Percentiles rank a stretch among this genome's conserved stretches.
These are phyloP conservation scores for Helotiales sp. DNA, from an alignment of 2,329 filamentous ascomycete genomes.

Conservation along the genomic window DNA sequence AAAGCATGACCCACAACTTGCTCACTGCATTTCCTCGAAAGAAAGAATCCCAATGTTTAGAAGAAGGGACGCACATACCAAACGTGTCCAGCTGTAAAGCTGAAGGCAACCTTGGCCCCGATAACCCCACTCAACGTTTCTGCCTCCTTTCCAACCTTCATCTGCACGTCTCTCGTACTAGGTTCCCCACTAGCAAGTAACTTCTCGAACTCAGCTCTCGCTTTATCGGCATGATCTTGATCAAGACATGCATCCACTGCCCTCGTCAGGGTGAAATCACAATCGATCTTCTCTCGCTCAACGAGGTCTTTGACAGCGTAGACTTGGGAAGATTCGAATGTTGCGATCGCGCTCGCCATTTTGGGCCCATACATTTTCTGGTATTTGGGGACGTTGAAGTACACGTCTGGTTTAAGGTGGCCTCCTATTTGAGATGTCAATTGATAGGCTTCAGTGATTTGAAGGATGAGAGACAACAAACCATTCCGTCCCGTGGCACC, in stretches of 20 bases:
- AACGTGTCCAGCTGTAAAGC: constrained; percentile 31
- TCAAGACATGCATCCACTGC: constrained; percentile 7
- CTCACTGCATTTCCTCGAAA: too few species aligned
- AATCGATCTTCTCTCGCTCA: constrained; percentile 11
- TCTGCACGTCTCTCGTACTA: constrained; percentile 7
- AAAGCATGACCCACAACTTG: neutral
- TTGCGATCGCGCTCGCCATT: constrained; percentile 8
- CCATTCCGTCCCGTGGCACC: constrained; percentile 1
- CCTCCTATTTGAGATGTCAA: constrained; percentile 4
- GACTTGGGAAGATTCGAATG: constrained; percentile 8
- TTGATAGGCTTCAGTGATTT: neutral
- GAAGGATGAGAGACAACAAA: neutral
- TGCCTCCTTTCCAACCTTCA: constrained; percentile 2
- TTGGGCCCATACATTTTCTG: constrained; percentile 8
- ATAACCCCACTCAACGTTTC: constrained; percentile 17
- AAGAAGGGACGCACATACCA: constrained; percentile 36
- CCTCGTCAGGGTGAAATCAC: constrained; percentile 9
- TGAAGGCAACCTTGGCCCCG: constrained; percentile 16
- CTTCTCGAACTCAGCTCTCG: constrained; percentile 2
- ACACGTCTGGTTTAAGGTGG: constrained; percentile 12
- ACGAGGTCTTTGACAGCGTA: constrained; percentile 6
- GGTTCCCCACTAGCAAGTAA: constrained; percentile 6
- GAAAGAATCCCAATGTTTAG: neutral
- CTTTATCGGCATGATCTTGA: constrained; percentile 8
- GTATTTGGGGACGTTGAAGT: constrained; percentile 13